These are phyloP conservation scores for Coniferiporia weirii DNA, from an alignment of 1,284 basidiomycete species.

Conservation along the genomic window DNA sequence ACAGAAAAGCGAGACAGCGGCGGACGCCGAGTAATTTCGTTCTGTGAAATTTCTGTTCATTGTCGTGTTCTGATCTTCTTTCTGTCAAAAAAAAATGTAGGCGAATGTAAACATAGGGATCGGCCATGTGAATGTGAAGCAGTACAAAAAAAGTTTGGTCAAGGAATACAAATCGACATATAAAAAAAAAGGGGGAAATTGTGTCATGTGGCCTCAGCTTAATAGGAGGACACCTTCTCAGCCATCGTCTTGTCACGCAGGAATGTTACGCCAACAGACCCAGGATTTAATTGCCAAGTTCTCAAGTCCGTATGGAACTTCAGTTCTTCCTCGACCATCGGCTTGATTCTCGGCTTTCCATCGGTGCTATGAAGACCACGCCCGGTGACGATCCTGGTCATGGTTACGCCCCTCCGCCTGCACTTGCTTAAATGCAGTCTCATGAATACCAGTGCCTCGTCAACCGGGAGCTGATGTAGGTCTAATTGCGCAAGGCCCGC, in stretches of 20 bases:
- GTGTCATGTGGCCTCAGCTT: no score
- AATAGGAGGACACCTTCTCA: background rate
- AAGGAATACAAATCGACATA: background rate
- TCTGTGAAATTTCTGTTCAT: background rate
- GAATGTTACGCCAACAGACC: background rate
- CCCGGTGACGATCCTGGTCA: constrained; percentile 9
- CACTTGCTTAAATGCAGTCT: constrained; percentile 1
- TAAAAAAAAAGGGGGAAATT: background rate
- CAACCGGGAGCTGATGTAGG: background rate
- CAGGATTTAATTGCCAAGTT: background rate
- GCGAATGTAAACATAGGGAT: background rate
- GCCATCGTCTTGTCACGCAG: background rate
- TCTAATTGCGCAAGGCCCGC: background rate
- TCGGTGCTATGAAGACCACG: constrained; percentile 3
- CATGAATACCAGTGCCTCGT: constrained; percentile 1
- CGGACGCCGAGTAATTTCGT: background rate
- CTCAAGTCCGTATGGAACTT: background rate
- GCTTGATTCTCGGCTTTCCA: background rate
- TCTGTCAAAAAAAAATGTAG: no score
- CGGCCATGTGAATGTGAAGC: background rate
- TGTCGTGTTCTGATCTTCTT: background rate
- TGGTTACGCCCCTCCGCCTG: background rate
- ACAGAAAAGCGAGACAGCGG: constrained; percentile 1
- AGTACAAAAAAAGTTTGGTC: background rate
- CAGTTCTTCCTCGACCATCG: background rate